Evolutionary conservation across 805 yeast genomes (phyloP).

Genomic region (Kazachstania africana): DNA sequence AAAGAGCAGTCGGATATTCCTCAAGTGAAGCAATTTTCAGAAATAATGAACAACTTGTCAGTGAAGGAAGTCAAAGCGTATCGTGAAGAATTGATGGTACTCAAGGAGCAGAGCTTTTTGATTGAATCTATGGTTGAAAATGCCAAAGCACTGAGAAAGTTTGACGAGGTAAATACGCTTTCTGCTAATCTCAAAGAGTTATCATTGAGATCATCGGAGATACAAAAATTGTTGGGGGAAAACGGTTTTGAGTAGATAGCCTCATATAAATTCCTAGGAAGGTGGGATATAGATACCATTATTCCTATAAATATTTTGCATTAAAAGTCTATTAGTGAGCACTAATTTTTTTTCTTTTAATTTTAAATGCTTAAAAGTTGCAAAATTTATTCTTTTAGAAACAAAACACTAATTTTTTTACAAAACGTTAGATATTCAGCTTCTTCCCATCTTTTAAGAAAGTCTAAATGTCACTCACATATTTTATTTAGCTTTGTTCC

Average conservation of each 20-base stretch:
- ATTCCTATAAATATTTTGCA: no score
- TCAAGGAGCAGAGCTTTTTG: conserved; percentile 72
- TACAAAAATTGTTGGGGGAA: conserved; percentile 47
- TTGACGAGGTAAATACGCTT: conserved; percentile 62
- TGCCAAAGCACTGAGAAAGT: conserved; percentile 54
- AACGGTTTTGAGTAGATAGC: conserved; percentile 25
- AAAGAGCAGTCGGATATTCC: neutral
- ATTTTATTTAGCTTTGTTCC: no score
- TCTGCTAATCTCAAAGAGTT: conserved; percentile 49
- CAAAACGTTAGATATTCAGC: no score
- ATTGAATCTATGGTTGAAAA: conserved; percentile 53
- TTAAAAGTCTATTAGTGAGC: no score
- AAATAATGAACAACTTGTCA: conserved; percentile 25
- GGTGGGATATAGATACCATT: no score
- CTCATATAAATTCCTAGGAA: no score
- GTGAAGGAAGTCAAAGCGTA: conserved; percentile 46
- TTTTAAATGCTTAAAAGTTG: no score
- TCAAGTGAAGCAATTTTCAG: conserved; percentile 8
- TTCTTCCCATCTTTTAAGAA: no score
- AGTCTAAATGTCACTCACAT: no score
- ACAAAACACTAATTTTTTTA: no score
- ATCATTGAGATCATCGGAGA: conserved; percentile 32
- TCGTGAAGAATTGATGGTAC: conserved; percentile 72
- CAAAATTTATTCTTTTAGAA: no score
- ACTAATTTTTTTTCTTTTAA: no score